Evolutionary conservation across 2,329 filamentous ascomycete species (phyloP).

Genomic region (Coniochaeta prunicola): DNA sequence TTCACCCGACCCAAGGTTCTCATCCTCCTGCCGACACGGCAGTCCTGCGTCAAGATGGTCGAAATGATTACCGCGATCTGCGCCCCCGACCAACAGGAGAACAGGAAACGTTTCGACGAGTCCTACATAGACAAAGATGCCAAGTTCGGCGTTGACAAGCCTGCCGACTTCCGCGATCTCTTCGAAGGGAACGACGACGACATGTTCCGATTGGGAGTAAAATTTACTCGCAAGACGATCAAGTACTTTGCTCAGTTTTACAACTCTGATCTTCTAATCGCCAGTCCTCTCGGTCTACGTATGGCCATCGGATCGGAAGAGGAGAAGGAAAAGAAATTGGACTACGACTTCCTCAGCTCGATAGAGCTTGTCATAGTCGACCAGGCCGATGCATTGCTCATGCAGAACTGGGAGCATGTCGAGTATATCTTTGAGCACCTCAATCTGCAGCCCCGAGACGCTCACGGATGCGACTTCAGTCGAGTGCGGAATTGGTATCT

Average conservation of each 20-base stretch:
- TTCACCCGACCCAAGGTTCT: conserved; percentile 93
- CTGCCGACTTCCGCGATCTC: conserved; percentile 79
- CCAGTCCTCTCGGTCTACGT: conserved; percentile 80
- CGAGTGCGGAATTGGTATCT: conserved; percentile 88
- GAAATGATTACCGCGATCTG: conserved; percentile 70
- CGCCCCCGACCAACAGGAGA: conserved; percentile 86
- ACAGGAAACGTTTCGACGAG: conserved; percentile 86
- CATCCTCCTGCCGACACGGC: conserved; percentile 80
- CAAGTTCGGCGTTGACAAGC: conserved; percentile 64
- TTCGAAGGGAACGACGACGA: conserved; percentile 96
- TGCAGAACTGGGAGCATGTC: conserved; percentile 98
- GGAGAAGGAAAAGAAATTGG: conserved; percentile 50
- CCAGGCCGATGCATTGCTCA: conserved; percentile 85
- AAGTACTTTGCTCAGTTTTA: conserved; percentile 96
- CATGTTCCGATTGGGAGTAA: conserved; percentile 92
- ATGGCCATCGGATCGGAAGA: conserved; percentile 82
- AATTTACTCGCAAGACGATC: conserved; percentile 92
- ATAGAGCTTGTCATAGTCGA: conserved; percentile 88
- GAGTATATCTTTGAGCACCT: conserved; percentile 87
- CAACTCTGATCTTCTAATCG: conserved; percentile 89
- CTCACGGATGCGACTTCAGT: conserved; percentile 89
- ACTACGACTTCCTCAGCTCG: conserved; percentile 88
- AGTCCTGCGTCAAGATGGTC: conserved; percentile 74
- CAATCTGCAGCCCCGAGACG: conserved; percentile 81
- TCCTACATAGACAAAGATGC: conserved; percentile 65